Base-by-base conservation (phyloP, 495 filamentous ascomycete species). In the Xylaria intraflava region DNA sequence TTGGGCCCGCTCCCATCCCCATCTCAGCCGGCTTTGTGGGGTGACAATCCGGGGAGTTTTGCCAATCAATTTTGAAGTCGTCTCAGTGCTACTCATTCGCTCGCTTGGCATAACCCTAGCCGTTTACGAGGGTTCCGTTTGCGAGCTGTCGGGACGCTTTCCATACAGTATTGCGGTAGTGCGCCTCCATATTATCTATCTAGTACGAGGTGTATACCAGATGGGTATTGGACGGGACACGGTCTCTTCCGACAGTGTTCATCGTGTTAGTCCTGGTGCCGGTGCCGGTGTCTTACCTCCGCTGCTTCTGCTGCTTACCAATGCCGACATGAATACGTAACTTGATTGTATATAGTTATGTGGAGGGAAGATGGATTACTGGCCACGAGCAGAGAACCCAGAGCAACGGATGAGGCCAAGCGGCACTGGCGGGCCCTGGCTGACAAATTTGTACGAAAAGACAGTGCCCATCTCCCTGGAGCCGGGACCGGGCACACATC, bases 31-130 rank as follows among this genome's bases (percentile, higher is more conserved):
- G 22, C 27, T 49, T 35, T 55, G 52, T 45, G 52, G 52, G 52
- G 52, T 55, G 44, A 36, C 29, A 55, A 26, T 46, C 46, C 43
- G 46, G 53, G 53, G 53, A 46, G 53, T 39, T 39, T 38, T 8
- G 53, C 46, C 40, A 39, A 47, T 26, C 29, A 45, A 41, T 36
- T 36, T 24, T 46, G 26, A 36, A 20, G 19, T 30, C 43, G 22
- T 14, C 12, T 49, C 36, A n/a, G 44, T 20, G 2, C 24, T 55
- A 44, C 52, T 45, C 44, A 55, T 55, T 55, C n/a, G 52, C 35
- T 55, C 52, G 45, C 38, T 29, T 46, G 11, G n/a, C 20, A 43
- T 0, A 19, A 42, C 17, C 42, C 52, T 26, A 39, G 40, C 16
- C 33, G 6, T 24, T 40, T 39, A 40, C 42, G 42, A 53, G 33